These are phyloP conservation scores for Verticillium albo-atrum DNA, from an alignment of 2,329 filamentous ascomycete species.

Conservation along the genomic window DNA sequence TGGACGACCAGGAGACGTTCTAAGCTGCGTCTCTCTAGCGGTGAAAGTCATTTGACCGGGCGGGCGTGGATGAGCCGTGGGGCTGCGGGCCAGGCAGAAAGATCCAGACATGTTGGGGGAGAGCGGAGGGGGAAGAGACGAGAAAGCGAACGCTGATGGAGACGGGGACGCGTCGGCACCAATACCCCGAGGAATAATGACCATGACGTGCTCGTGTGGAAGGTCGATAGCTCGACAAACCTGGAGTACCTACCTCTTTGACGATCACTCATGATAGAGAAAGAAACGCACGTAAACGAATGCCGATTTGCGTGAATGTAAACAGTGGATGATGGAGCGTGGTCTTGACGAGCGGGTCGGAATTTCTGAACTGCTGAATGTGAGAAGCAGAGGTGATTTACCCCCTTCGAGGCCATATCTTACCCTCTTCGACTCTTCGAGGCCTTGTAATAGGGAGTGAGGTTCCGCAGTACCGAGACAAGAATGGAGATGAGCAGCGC, in stretches of 20 bases:
- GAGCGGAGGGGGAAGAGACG: background rate
- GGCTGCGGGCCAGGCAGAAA: conserved; percentile 2
- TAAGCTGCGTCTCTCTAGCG: conserved; percentile 27
- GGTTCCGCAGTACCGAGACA: no score
- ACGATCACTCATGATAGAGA: conserved; percentile 1
- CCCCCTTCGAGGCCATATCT: no score
- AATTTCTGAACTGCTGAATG: no score
- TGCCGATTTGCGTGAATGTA: background rate
- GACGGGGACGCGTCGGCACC: background rate
- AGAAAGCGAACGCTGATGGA: background rate
- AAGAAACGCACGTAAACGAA: background rate
- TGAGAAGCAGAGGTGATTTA: no score
- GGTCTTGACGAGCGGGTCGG: no score
- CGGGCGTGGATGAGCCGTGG: conserved; percentile 1
- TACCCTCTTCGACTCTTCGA: no score
- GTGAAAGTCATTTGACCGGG: background rate
- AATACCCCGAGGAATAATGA: conserved; percentile 2
- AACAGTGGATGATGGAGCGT: background rate
- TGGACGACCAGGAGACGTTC: conserved; percentile 79
- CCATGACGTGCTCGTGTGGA: background rate
- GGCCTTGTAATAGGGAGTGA: no score
- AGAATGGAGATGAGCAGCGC: no score
- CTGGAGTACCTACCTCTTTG: background rate
- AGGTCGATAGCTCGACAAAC: background rate
- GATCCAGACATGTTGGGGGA: background rate